Conservation (phyloP, 2,329 filamentous ascomycete genomes). For the Stagonosporopsis chrysanthemi region DNA sequence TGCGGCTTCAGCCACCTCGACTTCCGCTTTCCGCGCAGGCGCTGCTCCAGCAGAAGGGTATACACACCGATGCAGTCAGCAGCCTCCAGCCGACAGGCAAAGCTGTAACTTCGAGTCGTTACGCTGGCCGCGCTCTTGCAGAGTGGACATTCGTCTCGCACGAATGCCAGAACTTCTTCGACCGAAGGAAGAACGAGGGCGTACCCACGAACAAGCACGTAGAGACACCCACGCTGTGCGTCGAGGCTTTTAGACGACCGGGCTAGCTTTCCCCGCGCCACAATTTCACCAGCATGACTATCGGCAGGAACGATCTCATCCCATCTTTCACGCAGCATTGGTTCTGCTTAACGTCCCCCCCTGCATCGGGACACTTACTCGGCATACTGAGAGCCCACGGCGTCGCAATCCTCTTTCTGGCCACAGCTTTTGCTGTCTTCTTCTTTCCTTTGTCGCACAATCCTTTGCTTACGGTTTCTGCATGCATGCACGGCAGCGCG, state of each 20-base stretch:
- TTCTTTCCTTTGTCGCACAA: slow-evolving; percentile 8
- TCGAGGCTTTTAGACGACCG: slow-evolving; percentile 67
- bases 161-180: slow-evolving; percentile 83
- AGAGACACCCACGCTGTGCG: slow-evolving; percentile 71
- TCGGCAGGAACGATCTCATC: slow-evolving; percentile 35
- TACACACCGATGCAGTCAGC: slow-evolving; percentile 36
- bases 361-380: slow-evolving; percentile 19
- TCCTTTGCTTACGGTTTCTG: slow-evolving; percentile 21
- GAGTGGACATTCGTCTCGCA: slow-evolving; percentile 79
- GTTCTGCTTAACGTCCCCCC: slow-evolving; percentile 22
- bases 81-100: slow-evolving; percentile 48
- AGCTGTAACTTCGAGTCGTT: slow-evolving; percentile 57
- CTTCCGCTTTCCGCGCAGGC: slow-evolving; percentile 75
- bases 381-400: slow-evolving; percentile 10
- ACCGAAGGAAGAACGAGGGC: slow-evolving; percentile 76
- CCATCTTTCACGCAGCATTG: slow-evolving; percentile 14
- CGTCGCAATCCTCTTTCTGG: slow-evolving; percentile 9
- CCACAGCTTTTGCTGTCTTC: slow-evolving; percentile 7
- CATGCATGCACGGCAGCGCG: slow-evolving; percentile 38
- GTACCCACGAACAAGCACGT: slow-evolving; percentile 71
- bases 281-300: slow-evolving; percentile 10
- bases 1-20: slow-evolving; percentile 70
- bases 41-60: slow-evolving; percentile 59
- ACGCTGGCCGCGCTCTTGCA: slow-evolving; percentile 75
- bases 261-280: slow-evolving; percentile 33